phyloP scores from a whole-genome alignment of 2,329 filamentous ascomycete genomes.

The Zelopaecilomyces penicillatus region DNA sequence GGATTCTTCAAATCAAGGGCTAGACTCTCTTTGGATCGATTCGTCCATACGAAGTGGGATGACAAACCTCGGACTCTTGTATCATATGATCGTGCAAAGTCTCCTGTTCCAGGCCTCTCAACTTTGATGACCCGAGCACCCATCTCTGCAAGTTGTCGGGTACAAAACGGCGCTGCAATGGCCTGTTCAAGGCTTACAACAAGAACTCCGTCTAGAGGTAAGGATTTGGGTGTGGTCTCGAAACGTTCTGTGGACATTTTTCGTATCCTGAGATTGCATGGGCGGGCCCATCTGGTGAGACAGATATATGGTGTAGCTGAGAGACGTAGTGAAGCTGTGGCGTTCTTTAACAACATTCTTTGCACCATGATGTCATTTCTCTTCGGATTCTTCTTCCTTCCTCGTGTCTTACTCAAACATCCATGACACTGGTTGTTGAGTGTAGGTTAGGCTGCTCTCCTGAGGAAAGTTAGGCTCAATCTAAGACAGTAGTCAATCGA shows the following conservation, averaged over 20 bases:
- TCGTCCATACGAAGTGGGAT: conserved; percentile 49
- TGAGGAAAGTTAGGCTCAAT: no score
- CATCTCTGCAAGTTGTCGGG: conserved; percentile 43
- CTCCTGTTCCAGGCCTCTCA: conserved; percentile 41
- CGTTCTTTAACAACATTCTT: no score
- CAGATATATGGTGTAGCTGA: no score
- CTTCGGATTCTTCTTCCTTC: no score
- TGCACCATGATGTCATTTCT: no score
- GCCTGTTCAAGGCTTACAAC: conserved; percentile 47
- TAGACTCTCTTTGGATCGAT: conserved; percentile 45
- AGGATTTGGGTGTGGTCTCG: background rate
- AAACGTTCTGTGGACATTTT: conserved; percentile 3
- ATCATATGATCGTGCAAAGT: conserved; percentile 46
- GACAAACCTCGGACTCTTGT: conserved; percentile 38
- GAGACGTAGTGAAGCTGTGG: no score
- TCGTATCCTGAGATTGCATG: conserved; percentile 5
- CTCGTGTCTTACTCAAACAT: no score
- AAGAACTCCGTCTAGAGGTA: conserved; percentile 32
- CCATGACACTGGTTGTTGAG: no score
- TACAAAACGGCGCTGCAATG: conserved; percentile 46
- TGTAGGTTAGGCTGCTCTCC: no score
- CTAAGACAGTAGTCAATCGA: no score
- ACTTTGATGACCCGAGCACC: conserved; percentile 48
- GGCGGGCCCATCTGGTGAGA: background rate
- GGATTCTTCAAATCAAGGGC: conserved; percentile 40